Conservation (phyloP, 257 asterid genomes). For the Linaria vulgaris region DNA sequence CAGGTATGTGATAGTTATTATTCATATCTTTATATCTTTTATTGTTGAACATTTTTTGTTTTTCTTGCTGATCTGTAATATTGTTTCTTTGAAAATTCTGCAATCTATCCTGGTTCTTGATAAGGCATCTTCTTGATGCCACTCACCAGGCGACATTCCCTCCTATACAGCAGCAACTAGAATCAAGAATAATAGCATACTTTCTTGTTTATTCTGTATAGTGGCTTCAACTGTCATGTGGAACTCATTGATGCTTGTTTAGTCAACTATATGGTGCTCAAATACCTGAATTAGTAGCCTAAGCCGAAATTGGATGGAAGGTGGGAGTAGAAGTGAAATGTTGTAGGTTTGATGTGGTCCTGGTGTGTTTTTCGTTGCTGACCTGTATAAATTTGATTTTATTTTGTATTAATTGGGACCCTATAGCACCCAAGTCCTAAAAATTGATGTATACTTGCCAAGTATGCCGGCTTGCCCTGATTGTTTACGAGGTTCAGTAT, state of each 20-base stretch:
- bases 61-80: slow-evolving; percentile 3
- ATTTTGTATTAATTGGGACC: too few species aligned
- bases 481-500: background rate
- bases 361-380: too few species aligned
- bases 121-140: too few species aligned
- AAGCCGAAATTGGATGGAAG: too few species aligned
- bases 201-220: too few species aligned
- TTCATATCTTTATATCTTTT: slow-evolving; percentile 10
- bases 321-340: too few species aligned
- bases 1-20: slow-evolving; percentile 51
- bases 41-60: slow-evolving; percentile 7
- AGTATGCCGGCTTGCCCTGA: slow-evolving; percentile 11
- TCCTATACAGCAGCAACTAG: background rate
- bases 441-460: background rate
- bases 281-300: too few species aligned
- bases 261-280: background rate
- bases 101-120: background rate
- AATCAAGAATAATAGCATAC: slow-evolving; percentile 14
- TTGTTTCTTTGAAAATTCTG: background rate
- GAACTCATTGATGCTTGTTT: background rate
- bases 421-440: background rate
- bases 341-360: too few species aligned
- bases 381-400: too few species aligned
- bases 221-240: background rate
- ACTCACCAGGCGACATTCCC: too few species aligned